Evolutionary conservation across 306 rosid species (phyloP).

Genomic region (Prosopis cineraria): DNA sequence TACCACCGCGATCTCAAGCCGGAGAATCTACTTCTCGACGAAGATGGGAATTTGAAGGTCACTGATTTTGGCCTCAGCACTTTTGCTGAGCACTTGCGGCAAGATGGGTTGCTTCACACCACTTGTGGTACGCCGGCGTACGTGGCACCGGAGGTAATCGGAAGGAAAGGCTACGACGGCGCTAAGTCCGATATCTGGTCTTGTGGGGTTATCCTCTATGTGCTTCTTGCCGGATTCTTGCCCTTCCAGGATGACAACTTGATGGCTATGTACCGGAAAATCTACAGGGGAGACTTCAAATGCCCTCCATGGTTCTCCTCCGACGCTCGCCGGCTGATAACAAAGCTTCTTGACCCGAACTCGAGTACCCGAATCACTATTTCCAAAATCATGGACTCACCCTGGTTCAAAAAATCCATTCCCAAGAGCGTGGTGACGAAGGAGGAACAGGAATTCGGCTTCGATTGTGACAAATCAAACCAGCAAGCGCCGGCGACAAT

Average conservation of each 20-base stretch:
- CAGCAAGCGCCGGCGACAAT: slow-evolving; percentile 46
- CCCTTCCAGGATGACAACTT: slow-evolving; percentile 84
- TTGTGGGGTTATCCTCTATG: slow-evolving; percentile 78
- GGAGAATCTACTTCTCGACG: slow-evolving; percentile 77
- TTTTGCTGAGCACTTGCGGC: slow-evolving; percentile 66
- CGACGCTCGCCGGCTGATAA: slow-evolving; percentile 63
- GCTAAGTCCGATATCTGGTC: slow-evolving; percentile 85
- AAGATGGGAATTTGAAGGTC: slow-evolving; percentile 67
- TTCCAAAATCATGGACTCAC: slow-evolving; percentile 55
- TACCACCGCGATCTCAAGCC: slow-evolving; percentile 86
- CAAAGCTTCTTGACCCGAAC: slow-evolving; percentile 78
- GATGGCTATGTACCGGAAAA: slow-evolving; percentile 67
- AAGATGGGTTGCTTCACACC: slow-evolving; percentile 74
- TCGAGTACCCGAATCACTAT: slow-evolving; percentile 55
- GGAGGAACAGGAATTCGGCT: slow-evolving; percentile 43
- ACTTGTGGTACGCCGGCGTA: slow-evolving; percentile 87
- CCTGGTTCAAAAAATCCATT: slow-evolving; percentile 64
- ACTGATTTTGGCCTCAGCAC: slow-evolving; percentile 80
- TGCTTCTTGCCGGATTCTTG: slow-evolving; percentile 75
- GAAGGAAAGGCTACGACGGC: slow-evolving; percentile 78
- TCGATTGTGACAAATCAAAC: slow-evolving; percentile 27
- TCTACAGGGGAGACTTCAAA: slow-evolving; percentile 77
- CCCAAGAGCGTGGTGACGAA: slow-evolving; percentile 37
- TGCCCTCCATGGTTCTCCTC: slow-evolving; percentile 90
- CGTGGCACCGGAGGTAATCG: slow-evolving; percentile 86